Percentiles rank a stretch among this genome's conserved stretches.
phyloP scores from a whole-genome alignment of 1,284 basidiomycete genomes.

The Prillingera fragicola region DNA sequence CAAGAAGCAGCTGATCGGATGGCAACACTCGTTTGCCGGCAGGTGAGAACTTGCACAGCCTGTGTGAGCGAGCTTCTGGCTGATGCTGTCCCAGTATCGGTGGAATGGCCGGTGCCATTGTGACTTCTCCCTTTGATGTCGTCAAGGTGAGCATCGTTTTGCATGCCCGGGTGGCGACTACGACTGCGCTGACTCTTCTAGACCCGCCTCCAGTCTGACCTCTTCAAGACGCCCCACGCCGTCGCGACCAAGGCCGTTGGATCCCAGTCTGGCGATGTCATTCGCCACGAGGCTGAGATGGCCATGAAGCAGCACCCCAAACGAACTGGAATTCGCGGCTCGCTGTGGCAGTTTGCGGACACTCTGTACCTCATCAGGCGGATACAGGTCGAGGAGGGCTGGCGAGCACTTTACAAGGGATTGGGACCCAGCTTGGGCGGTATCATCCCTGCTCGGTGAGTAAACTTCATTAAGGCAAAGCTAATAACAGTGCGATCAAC shows the following conservation, averaged over 20 bases:
- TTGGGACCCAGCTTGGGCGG: conserved; percentile 92
- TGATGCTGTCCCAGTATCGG: conserved; percentile 60
- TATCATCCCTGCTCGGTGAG: conserved; percentile 79
- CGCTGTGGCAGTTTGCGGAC: conserved; percentile 91
- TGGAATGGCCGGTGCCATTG: conserved; percentile 95
- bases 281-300: conserved; percentile 12
- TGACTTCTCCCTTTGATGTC: conserved; percentile 95
- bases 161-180: neutral
- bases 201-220: conserved; percentile 86
- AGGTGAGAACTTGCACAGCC: conserved; percentile 60
- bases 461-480: conserved; percentile 4
- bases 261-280: no score
- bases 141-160: conserved; percentile 59
- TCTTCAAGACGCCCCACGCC: conserved; percentile 54
- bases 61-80: neutral
- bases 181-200: conserved; percentile 8
- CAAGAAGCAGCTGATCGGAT: conserved; percentile 61
- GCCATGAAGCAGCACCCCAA: conserved; percentile 12
- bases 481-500: conserved; percentile 64
- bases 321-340: conserved; percentile 50
- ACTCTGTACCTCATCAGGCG: conserved; percentile 86
- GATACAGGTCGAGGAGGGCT: conserved; percentile 84
- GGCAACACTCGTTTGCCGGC: conserved; percentile 77
- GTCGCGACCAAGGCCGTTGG: conserved; percentile 3
- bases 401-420: conserved; percentile 86